Evolutionary conservation across 345 rosid genomes (phyloP).

Genomic region (Brassica incana): DNA sequence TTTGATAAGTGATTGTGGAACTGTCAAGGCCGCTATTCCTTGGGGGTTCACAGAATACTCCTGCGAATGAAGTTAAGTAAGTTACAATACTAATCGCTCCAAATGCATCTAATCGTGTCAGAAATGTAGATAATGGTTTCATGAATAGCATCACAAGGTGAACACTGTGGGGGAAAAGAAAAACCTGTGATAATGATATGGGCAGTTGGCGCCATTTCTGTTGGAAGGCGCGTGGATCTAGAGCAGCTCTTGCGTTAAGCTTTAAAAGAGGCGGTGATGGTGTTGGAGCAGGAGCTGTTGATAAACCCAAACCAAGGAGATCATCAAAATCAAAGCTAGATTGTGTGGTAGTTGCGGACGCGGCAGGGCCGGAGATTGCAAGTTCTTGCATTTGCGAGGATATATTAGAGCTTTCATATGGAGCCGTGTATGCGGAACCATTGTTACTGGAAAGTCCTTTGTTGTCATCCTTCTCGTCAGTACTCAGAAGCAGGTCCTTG

Average conservation of each 20-base stretch:
- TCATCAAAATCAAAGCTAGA: constrained; percentile 79
- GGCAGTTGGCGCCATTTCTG: constrained; percentile 93
- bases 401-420: constrained; percentile 48
- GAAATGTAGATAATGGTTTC: background rate
- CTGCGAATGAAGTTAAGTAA: constrained; percentile 42
- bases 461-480: constrained; percentile 78
- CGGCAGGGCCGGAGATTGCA: constrained; percentile 47
- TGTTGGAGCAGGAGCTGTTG: constrained; percentile 52
- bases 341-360: constrained; percentile 40
- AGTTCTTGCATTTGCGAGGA: constrained; percentile 56
- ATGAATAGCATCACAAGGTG: background rate
- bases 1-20: constrained; percentile 72
- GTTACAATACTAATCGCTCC: constrained; percentile 3
- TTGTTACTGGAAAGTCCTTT: constrained; percentile 48
- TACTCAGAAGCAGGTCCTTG: constrained; percentile 78
- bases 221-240: constrained; percentile 83
- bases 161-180: background rate
- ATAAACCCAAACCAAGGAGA: constrained; percentile 72
- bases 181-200: constrained; percentile 67
- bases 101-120: background rate
- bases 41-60: constrained; percentile 64
- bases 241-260: constrained; percentile 75
- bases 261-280: constrained; percentile 64
- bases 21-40: constrained; percentile 53
- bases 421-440: constrained; percentile 71